These are phyloP conservation scores for Haematococcus sp. DNA, from an alignment of 139 green algal genomes.

Conservation along the genomic window DNA sequence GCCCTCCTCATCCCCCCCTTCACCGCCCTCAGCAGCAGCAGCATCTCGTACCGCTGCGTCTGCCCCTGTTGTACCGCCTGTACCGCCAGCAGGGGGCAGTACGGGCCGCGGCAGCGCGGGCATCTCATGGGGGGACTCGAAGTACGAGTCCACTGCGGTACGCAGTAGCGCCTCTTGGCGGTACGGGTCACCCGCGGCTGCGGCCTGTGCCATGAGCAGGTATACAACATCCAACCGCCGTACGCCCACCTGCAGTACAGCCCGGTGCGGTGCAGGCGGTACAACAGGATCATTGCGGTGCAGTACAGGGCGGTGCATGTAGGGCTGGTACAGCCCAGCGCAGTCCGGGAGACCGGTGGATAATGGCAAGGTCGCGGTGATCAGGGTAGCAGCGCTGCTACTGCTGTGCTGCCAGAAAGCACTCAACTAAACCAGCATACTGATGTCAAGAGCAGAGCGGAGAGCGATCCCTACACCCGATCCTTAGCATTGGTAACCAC, in stretches of 20 bases:
- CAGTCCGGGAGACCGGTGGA: too few relatives aligned
- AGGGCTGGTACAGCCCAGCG: too few relatives aligned
- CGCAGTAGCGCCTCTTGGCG: conserved; percentile 49
- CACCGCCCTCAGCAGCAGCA: background rate
- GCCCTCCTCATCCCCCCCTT: background rate
- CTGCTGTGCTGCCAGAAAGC: too few relatives aligned
- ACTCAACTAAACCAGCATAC: too few relatives aligned
- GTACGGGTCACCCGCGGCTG: background rate
- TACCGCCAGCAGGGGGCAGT: background rate
- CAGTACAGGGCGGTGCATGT: too few relatives aligned
- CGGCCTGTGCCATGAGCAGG: conserved; percentile 27
- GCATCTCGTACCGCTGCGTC: too few relatives aligned
- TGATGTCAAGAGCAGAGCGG: too few relatives aligned
- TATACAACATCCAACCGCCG: conserved; percentile 37
- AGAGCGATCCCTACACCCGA: too few relatives aligned
- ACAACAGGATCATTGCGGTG: background rate
- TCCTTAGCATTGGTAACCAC: too few relatives aligned
- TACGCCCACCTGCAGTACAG: conserved; percentile 11
- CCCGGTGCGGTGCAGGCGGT: too few relatives aligned
- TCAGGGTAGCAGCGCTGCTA: too few relatives aligned
- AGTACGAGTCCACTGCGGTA: conserved; percentile 46
- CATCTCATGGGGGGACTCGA: conserved; percentile 27
- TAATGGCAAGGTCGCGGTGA: too few relatives aligned
- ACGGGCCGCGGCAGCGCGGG: background rate
- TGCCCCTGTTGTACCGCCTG: background rate